Percentiles rank a stretch among this genome's conserved stretches.
These are phyloP conservation scores for Pythium vanterpoolii DNA, from an alignment of 352 stramenopile species.

Conservation along the genomic window DNA sequence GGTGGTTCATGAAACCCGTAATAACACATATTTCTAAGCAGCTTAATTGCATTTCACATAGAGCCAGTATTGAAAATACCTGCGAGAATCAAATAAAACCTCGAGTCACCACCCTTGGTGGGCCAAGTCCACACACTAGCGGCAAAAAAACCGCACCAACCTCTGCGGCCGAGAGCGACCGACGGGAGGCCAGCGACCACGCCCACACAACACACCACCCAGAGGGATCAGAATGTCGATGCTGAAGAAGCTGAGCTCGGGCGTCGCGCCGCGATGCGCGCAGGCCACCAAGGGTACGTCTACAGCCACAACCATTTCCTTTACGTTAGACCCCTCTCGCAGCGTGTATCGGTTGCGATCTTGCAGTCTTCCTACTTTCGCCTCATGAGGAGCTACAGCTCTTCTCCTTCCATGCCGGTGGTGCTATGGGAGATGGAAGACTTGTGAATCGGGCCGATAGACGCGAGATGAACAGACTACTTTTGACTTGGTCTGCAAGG, in stretches of 20 bases:
- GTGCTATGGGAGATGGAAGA: conserved; percentile 4
- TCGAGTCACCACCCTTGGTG: neutral
- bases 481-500: neutral
- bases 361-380: too few relatives aligned
- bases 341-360: neutral
- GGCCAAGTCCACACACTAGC: neutral
- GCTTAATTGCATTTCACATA: neutral
- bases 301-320: neutral
- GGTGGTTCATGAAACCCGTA: conserved; percentile 21
- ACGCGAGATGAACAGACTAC: neutral
- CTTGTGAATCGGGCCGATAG: neutral
- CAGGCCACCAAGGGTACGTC: conserved; percentile 44
- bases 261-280: conserved; percentile 51
- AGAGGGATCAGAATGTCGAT: conserved; percentile 39
- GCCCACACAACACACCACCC: conserved; percentile 15
- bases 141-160: conserved; percentile 25
- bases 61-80: neutral
- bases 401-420: conserved; percentile 9
- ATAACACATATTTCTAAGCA: conserved; percentile 1
- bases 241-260: conserved; percentile 70
- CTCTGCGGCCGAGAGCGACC: conserved; percentile 17
- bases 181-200: conserved; percentile 18
- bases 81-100: conserved; percentile 23
- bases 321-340: neutral
- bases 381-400: neutral